Base-by-base conservation (phyloP, 495 filamentous ascomycete genomes). In the Geopyxis carbonaria region DNA sequence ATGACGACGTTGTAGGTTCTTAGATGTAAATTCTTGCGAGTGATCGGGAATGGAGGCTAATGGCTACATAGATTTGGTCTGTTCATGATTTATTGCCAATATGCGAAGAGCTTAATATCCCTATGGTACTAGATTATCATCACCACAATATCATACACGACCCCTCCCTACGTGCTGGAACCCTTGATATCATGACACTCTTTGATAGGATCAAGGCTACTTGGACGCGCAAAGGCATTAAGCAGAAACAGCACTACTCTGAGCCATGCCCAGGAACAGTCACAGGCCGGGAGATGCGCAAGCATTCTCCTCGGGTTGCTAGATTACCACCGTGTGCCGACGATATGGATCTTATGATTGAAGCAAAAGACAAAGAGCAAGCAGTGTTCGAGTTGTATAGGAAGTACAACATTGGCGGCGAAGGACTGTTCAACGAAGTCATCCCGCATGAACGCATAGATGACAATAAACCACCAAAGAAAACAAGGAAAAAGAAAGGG, bases 361-460 rank as follows among this genome's bases (percentile, higher is more conserved):
- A 97, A 62, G 89, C 89, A 13, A 97, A 94, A 51, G 86, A 93
- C 51, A 97, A 94, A 59, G 89, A 97, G 58, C 89, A 94, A 57
- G 85, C 89, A 0, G 85, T 93, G 0, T 93, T 94, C 51, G 84
- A 93, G 45, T 66, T 94, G 10, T 93, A 93, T 81, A 65, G 76
- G 22, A 89, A 64, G 1, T 93, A 79, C 57, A 82, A 76, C 42
- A 66, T 94, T 0, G 79, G 84, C 0, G 81, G 24, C 4, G 79
- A 2, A 75, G 75, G 54, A 68, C 63, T 60, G 1, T 68, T 89
- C 50, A 78, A 76, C 48, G 80, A 93, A 45, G 62, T 97, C 4
- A 61, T 85, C 11, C 85, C 87, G 0, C 70, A 82, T 57, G 68
- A 70, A 10, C 68, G 89, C 1, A 65, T 65, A 0, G 87, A 93